These are phyloP conservation scores for Plasmopara muralis DNA, from an alignment of 352 stramenopile genomes.

Conservation along the genomic window DNA sequence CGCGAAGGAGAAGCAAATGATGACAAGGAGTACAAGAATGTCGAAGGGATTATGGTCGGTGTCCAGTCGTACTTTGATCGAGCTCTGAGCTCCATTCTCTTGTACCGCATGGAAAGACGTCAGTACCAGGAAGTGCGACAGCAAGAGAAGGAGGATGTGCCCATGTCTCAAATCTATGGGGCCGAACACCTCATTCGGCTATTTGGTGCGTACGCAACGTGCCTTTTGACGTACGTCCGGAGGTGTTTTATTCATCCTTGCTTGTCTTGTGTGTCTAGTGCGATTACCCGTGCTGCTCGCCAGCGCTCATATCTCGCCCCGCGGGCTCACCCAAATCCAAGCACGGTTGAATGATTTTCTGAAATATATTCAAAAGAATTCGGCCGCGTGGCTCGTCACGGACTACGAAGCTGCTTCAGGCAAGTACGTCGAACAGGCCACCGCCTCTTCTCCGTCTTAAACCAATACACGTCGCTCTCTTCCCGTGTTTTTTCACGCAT, in stretches of 20 bases:
- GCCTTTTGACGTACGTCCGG: background rate
- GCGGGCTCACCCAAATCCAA: conserved; percentile 59
- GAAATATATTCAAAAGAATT: conserved; percentile 79
- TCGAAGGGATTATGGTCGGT: conserved; percentile 77
- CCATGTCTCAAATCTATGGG: conserved; percentile 88
- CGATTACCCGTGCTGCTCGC: conserved; percentile 72
- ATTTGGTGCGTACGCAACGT: conserved; percentile 56
- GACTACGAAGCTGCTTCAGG: conserved; percentile 58
- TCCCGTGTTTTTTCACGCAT: no score
- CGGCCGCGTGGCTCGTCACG: conserved; percentile 54
- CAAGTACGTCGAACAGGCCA: conserved; percentile 45
- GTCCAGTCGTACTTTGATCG: conserved; percentile 88
- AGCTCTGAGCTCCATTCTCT: conserved; percentile 81
- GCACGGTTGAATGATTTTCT: conserved; percentile 76
- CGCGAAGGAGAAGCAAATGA: conserved; percentile 42
- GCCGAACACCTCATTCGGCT: conserved; percentile 87
- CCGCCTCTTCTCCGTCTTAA: conserved; percentile 8
- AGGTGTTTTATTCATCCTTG: background rate
- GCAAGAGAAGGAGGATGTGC: conserved; percentile 39
- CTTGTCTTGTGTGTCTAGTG: conserved; percentile 30
- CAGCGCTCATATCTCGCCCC: conserved; percentile 47
- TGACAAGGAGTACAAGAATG: conserved; percentile 78
- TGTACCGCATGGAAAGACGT: conserved; percentile 87
- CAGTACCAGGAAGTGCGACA: conserved; percentile 83
- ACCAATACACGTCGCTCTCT: no score